Percentiles rank a stretch among this genome's conserved stretches.
Evolutionary conservation across 306 rosid species (phyloP).

Genomic region (Fragaria vesca): DNA sequence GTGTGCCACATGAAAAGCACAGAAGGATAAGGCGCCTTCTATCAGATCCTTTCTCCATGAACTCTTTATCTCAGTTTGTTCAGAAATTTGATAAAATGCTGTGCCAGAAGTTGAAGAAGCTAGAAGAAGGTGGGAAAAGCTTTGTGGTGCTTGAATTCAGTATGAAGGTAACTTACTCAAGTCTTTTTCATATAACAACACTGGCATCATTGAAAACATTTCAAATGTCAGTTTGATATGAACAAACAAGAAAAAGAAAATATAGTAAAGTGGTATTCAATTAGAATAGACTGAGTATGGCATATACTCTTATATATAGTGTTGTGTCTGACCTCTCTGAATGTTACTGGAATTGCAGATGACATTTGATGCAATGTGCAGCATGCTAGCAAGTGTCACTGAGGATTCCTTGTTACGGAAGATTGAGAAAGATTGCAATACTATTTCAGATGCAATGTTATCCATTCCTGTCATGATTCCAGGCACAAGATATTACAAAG

Average conservation of each 20-base stretch:
- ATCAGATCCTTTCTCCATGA: slow-evolving; percentile 65
- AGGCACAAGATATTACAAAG: slow-evolving; percentile 68
- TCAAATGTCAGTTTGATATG: not conserved
- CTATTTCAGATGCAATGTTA: slow-evolving; percentile 54
- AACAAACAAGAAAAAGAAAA: not conserved
- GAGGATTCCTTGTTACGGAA: slow-evolving; percentile 48
- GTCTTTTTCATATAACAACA: not conserved
- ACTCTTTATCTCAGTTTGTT: slow-evolving; percentile 49
- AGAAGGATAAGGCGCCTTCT: slow-evolving; percentile 69
- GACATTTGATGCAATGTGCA: slow-evolving; percentile 68
- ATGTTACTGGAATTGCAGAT: slow-evolving; percentile 35
- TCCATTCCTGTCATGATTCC: slow-evolving; percentile 65
- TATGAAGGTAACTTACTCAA: slow-evolving; percentile 44
- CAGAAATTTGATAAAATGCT: slow-evolving; percentile 54
- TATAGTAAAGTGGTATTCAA: not conserved
- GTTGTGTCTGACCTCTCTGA: slow-evolving; percentile 19
- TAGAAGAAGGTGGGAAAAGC: slow-evolving; percentile 46
- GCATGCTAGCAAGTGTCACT: slow-evolving; percentile 61
- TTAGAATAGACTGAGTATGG: not conserved
- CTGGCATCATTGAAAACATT: not conserved
- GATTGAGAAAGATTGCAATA: slow-evolving; percentile 52
- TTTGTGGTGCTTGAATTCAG: slow-evolving; percentile 52
- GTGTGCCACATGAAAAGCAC: slow-evolving; percentile 56
- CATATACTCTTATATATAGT: not conserved
- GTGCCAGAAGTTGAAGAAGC: slow-evolving; percentile 45